These are phyloP conservation scores for Dipteronia dyeriana DNA, from an alignment of 345 rosid genomes.

Conservation along the genomic window DNA sequence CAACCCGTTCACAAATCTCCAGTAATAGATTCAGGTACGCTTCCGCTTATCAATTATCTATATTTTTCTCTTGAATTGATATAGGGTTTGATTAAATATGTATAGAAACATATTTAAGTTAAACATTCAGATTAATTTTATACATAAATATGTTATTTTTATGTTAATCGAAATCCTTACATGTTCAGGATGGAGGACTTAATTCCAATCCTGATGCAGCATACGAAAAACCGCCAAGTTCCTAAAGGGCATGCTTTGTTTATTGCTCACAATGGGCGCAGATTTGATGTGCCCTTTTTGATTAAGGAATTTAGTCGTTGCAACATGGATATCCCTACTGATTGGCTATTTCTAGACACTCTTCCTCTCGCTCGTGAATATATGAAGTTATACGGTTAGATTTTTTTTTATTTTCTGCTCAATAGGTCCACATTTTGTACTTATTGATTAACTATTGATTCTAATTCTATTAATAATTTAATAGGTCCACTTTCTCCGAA, in stretches of 20 bases:
- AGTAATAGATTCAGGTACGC: too few relatives aligned
- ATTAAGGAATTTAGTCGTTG: constrained; percentile 28
- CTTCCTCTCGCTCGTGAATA: constrained; percentile 18
- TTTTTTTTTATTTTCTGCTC: too few relatives aligned
- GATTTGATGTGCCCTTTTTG: constrained; percentile 30
- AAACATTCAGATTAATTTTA: too few relatives aligned
- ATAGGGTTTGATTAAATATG: too few relatives aligned
- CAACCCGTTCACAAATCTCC: too few relatives aligned
- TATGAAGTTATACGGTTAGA: constrained; percentile 20
- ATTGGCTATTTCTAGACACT: constrained; percentile 27
- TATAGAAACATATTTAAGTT: too few relatives aligned
- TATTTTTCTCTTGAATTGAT: too few relatives aligned
- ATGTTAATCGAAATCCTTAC: too few relatives aligned
- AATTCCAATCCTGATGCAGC: constrained; percentile 16
- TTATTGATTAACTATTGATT: not conserved
- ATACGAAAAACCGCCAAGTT: constrained; percentile 4
- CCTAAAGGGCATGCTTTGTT: constrained; percentile 7
- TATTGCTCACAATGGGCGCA: constrained; percentile 28
- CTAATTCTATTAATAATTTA: not conserved
- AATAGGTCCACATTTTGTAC: too few relatives aligned
- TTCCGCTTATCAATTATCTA: too few relatives aligned
- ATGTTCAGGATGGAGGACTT: constrained; percentile 25
- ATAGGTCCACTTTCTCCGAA: constrained; percentile 11
- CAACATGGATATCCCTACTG: constrained; percentile 3
- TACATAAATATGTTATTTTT: too few relatives aligned